Conservation (phyloP, 805 yeast genomes). For the Starmerella roubikii region DNA sequence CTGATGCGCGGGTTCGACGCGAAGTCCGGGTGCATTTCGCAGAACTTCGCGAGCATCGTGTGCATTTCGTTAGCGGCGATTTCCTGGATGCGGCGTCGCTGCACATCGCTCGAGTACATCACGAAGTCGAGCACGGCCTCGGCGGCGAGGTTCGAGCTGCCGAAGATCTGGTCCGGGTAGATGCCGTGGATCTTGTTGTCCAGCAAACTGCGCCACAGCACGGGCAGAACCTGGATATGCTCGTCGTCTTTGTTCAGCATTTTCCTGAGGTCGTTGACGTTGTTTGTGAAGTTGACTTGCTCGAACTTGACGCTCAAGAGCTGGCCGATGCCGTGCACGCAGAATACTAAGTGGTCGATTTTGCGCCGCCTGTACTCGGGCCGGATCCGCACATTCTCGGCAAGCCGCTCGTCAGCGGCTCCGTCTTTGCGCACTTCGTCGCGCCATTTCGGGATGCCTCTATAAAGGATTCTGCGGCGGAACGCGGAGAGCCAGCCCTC, state of each 20-base stretch:
- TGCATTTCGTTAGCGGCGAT: constrained; percentile 56
- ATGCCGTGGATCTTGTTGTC: constrained; percentile 11
- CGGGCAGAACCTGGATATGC: constrained; percentile 72
- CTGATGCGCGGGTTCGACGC: constrained; percentile 56
- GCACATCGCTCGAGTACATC: constrained; percentile 55
- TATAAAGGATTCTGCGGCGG: neutral
- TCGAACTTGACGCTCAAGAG: constrained; percentile 64
- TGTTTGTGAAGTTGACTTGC: constrained; percentile 75
- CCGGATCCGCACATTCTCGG: neutral
- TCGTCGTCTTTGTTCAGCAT: constrained; percentile 18
- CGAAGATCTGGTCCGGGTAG: constrained; percentile 16
- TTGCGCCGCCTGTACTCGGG: constrained; percentile 10
- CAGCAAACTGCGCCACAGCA: constrained; percentile 68
- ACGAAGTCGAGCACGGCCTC: constrained; percentile 78
- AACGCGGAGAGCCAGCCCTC: constrained; percentile 4
- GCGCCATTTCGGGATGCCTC: constrained; percentile 1
- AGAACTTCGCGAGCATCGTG: constrained; percentile 42
- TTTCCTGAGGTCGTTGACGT: constrained; percentile 45
- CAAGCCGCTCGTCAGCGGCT: neutral
- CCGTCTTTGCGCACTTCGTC: neutral
- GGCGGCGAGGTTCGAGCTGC: constrained; percentile 45
- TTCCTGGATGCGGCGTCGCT: constrained; percentile 45
- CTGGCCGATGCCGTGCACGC: constrained; percentile 94
- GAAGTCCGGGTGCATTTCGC: constrained; percentile 53
- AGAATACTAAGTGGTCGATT: constrained; percentile 51